Evolutionary conservation across 2,329 filamentous ascomycete species (phyloP).

Genomic region (Aureobasidium sp.): DNA sequence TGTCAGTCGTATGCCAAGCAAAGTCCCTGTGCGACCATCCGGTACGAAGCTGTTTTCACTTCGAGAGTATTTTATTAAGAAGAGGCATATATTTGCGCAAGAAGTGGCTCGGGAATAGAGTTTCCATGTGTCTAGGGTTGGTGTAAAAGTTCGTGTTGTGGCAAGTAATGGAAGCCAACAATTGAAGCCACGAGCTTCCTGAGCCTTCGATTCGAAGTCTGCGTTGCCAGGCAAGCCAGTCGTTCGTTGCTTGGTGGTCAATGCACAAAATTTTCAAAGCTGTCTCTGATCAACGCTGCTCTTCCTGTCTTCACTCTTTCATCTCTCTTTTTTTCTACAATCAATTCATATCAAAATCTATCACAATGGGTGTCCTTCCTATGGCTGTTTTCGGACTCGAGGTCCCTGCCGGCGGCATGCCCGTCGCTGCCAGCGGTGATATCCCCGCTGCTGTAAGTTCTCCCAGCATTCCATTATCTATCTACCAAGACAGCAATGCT

Average conservation of each 20-base stretch:
- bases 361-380: conserved; percentile 25
- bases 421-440: conserved; percentile 71
- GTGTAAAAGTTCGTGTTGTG: not conserved
- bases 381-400: conserved; percentile 88
- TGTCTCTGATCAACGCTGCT: not conserved
- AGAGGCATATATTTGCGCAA: not conserved
- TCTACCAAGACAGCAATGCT: not conserved
- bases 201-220: not conserved
- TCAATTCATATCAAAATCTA: conserved; percentile 11
- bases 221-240: not conserved
- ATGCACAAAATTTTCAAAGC: not conserved
- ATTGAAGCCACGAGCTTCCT: not conserved
- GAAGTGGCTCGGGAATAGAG: not conserved
- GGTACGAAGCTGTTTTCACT: not conserved
- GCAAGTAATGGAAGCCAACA: not conserved
- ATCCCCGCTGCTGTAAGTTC: conserved; percentile 75
- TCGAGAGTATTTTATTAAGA: not conserved
- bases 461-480: not conserved
- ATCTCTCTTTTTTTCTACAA: conserved; percentile 7
- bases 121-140: not conserved
- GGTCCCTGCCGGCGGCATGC: conserved; percentile 75
- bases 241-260: not conserved
- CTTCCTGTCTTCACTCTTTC: conserved; percentile 1
- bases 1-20: not conserved
- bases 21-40: not conserved